Base-by-base conservation (phyloP, 169 alveolate genomes). In the Plasmodium sp. region DNA sequence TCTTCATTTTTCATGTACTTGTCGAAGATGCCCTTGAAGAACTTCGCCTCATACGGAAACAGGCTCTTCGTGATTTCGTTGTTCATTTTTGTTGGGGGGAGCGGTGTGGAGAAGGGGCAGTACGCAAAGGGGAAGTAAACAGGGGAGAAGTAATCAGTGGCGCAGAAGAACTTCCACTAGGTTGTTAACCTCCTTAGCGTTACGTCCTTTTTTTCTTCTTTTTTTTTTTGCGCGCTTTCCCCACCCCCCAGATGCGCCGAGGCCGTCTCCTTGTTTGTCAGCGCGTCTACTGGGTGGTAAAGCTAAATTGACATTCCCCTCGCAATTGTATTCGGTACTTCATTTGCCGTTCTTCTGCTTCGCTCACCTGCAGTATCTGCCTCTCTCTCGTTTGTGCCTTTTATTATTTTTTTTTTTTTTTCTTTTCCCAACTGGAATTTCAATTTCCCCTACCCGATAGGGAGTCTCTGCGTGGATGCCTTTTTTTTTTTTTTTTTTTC, bases 1-100 rank as follows among this genome's bases (percentile, higher is more conserved):
- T 86, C 93, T 75, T 86, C 93, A 75, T 86, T 77, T 54, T 86
- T 74, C 48, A 86, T 74, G n/a, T 86, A 86, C 67, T 77, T 86
- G 22, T 86, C 86, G 27, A 86, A 86, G 54, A 86, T 54, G n/a
- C 86, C 81, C 72, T 86, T 86, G 39, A 86, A 86, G 16, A 75
- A 86, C 56, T 75, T 86, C 1, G 86, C 80, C 18, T 86, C 93
- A 45, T 86, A 86, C 5, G 93, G 84, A 86, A 86, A 86, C 71
- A 86, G 48, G 27, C 79, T 86, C 56, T 86, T 86, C 31, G 93
- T 54, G 27, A 86, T 86, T 54, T 86, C 93, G 31, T 86, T 62
- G 34, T 56, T 86, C 93, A 86, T 86, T n/a, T 72, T n/a, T 27
- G 9, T 67, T 67, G 12, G 1, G 43, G 6, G 5, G 39, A 7